These are phyloP conservation scores for Theileria orientalis DNA, from an alignment of 169 alveolate species.

Conservation along the genomic window DNA sequence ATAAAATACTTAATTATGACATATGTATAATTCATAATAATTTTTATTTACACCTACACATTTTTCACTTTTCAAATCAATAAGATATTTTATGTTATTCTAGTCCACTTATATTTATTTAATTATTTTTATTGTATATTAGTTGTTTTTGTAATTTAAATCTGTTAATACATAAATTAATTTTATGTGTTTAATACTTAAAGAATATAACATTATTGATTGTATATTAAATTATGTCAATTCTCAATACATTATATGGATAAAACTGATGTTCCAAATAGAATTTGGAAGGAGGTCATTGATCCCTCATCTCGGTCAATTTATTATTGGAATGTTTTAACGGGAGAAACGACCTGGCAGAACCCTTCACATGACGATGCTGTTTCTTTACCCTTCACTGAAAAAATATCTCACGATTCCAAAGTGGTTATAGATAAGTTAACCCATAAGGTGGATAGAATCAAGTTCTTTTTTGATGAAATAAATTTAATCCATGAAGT, in stretches of 20 bases:
- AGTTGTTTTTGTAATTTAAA: neutral
- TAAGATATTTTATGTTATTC: neutral
- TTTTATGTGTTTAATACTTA: neutral
- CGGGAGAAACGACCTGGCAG: conserved; percentile 52
- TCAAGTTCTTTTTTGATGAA: conserved; percentile 20
- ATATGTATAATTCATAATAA: too few relatives aligned
- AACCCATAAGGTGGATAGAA: neutral
- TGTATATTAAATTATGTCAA: neutral
- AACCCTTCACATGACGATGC: conserved; percentile 14
- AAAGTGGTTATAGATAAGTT: conserved; percentile 1
- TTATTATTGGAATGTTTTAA: conserved; percentile 45
- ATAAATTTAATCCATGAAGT: conserved; percentile 14
- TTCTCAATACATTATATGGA: neutral
- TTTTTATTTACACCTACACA: neutral
- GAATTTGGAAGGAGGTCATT: conserved; percentile 49
- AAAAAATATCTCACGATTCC: conserved; percentile 10
- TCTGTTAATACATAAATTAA: neutral
- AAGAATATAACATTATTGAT: neutral
- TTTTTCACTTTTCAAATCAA: neutral
- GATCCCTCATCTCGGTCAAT: conserved; percentile 46
- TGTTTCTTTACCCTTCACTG: neutral
- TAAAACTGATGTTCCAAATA: neutral
- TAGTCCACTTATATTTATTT: neutral
- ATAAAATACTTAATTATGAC: too few relatives aligned
- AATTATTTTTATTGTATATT: neutral